These are phyloP conservation scores for Lasiosphaeriaceae sp. DNA, from an alignment of 495 filamentous ascomycete species.

Conservation along the genomic window DNA sequence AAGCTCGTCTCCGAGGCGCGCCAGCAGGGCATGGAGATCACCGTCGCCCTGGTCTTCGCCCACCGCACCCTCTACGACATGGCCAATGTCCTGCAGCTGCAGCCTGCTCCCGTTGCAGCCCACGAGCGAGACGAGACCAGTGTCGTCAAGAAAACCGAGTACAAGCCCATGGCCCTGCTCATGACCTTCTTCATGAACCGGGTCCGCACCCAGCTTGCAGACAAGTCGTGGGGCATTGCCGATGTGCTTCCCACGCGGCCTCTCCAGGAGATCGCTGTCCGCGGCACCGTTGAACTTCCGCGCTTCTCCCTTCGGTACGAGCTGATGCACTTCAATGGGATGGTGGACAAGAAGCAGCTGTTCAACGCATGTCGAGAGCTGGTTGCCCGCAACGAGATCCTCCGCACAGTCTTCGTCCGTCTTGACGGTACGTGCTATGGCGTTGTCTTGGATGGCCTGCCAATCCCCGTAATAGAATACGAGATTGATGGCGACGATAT, in stretches of 20 bases:
- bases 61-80: constrained; percentile 47
- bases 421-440: constrained; percentile 53
- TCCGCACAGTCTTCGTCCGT: constrained; percentile 66
- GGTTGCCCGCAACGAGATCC: constrained; percentile 58
- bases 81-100: constrained; percentile 30
- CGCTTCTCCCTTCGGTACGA: constrained; percentile 44
- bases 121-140: neutral
- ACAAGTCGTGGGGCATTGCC: constrained; percentile 39
- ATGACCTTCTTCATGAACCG: constrained; percentile 21
- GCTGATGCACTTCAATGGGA: constrained; percentile 31
- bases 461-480: constrained; percentile 45
- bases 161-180: constrained; percentile 17
- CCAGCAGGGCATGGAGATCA: constrained; percentile 47
- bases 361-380: constrained; percentile 36
- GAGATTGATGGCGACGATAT: constrained; percentile 51
- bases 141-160: constrained; percentile 27
- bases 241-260: constrained; percentile 61
- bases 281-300: constrained; percentile 51
- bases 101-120: neutral
- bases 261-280: constrained; percentile 61
- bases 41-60: constrained; percentile 51
- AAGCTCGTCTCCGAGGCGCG: constrained; percentile 59
- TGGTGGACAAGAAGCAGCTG: constrained; percentile 25
- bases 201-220: constrained; percentile 38
- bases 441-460: constrained; percentile 56